Evolutionary conservation across 768 basidiomycete species (phyloP), one percentile per base, ranked within the genome.

Genomic region (Leccinum longicurvipes): DNA sequence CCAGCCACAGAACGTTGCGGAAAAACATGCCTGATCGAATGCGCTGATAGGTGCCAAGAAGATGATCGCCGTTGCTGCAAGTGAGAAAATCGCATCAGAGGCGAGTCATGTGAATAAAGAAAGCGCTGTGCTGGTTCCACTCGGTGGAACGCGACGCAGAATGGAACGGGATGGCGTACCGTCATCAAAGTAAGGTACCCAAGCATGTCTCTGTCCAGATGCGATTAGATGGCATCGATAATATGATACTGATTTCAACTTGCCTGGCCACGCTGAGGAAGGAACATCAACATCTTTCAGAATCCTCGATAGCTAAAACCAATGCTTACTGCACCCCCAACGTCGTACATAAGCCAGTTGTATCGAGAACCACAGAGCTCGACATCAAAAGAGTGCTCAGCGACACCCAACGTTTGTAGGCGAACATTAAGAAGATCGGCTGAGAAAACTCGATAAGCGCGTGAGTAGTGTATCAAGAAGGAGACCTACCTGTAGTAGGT

Each of bases 171-270:
- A 50, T 50, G 41, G 74, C 81, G 62, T 69, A 85, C 87, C 89
- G 66, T 91, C 89, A 66, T 92, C 90, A 61, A 93, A 93, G 71
- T 84, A 93, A 28, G 90, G 87, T 41, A 86, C 82, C 90, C 90
- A 92, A 6, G 86, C 84, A 62, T 85, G 87, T 63, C 91, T 77
- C 86, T 90, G 55, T 60, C 53, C 59, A 32, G 42, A 55, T 44
- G 32, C 14, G 48, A 63, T 59, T 42, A 61, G 54, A 49, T 53
- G 50, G 54, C 24, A 57, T 63, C 57, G 57, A 60, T 39, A 54
- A 17, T 34, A 44, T 29, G 55, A 55, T 44, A 54, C 48, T 54
- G 50, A 15, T 34, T 25, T 51, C 36, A 36, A 70, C 78, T 70
- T 72, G 78, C 85, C 78, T 86, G 84, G 27, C 84, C 82, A 48